These are phyloP conservation scores for Musa balbisiana DNA, from an alignment of 202 grass and related monocot genomes.

Conservation along the genomic window DNA sequence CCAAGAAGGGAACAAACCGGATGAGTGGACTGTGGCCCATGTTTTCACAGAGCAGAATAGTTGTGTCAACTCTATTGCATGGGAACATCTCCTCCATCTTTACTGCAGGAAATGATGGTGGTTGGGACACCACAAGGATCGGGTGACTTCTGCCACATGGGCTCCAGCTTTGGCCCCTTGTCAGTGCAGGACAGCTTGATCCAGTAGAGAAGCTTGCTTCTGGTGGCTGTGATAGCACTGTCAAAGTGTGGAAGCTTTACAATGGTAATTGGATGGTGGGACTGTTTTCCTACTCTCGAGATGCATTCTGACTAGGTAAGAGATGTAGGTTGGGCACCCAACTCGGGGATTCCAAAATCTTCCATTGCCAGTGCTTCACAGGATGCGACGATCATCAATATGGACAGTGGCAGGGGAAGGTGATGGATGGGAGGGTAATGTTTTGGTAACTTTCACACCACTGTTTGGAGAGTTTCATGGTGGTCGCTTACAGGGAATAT, in stretches of 20 bases:
- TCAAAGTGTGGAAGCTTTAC: constrained; percentile 1
- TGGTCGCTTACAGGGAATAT: constrained; percentile 6
- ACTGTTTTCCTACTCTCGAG: neutral
- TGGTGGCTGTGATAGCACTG: constrained; percentile 1
- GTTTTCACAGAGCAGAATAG: constrained; percentile 5
- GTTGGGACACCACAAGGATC: constrained; percentile 3
- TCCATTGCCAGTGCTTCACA: constrained; percentile 9
- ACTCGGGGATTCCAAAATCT: neutral
- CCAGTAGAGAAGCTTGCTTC: constrained; percentile 1
- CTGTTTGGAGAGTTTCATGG: constrained; percentile 5
- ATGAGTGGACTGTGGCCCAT: neutral
- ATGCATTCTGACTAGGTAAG: constrained; percentile 9
- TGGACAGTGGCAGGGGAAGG: constrained; percentile 7
- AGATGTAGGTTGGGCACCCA: constrained; percentile 4
- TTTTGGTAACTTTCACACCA: neutral
- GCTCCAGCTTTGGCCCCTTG: constrained; percentile 5
- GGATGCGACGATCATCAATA: neutral
- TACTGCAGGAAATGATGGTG: constrained; percentile 1
- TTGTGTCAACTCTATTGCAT: neutral
- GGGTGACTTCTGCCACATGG: constrained; percentile 1
- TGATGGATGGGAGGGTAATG: neutral
- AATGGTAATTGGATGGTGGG: constrained; percentile 1
- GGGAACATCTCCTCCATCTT: constrained; percentile 5
- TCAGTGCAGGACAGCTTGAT: neutral
- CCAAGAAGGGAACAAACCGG: neutral